Evolutionary conservation across 208 protist genomes (phyloP), one percentile per base, ranked within the genome.

Genomic region (Crithidia bombi): DNA sequence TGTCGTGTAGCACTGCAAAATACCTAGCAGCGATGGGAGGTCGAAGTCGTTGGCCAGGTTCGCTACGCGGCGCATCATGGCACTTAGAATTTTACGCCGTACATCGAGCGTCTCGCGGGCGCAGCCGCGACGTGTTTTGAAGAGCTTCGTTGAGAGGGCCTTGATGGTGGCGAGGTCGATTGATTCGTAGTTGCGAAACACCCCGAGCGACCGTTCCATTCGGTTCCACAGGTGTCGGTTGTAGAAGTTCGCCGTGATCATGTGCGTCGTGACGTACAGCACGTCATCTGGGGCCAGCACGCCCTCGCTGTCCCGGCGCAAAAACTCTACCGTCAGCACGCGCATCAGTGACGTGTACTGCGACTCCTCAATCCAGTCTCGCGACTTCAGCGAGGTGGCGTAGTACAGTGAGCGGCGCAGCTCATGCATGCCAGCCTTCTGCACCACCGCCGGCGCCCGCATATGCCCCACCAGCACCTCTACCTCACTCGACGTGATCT

Each of bases 1-100:
- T 17, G 84, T 84, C 12, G 89, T 86, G 78, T 96, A 96, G 69
- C 91, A 96, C 77, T 96, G 91, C 55, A 96, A 67, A 32, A 96
- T 83, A 23, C 91, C 89, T 15, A 96, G 81, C 5, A 96, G 73
- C 15, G 89, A 90, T 0, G 91, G 91, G 15, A 96, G 75, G 55
- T 96, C 91, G 65, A 92, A 92, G 46, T 96, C 91, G 65, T 96
- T 96, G 3, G 88, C 91, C 23, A 96, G 76, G n/a, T 86, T 70
- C 5, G 80, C 72, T 15, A 96, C 81, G 21, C 91, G 86, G 14
- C 81, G 83, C 35, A 74, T 74, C 87, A 96, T 92, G 1, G 89
- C 89, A 10, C 47, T 65, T 21, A 96, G 74, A 28, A 96, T 83
- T 63, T 94, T 94, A 12, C 91, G 82, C 3, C 91, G 82, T 33